A percentile compares a stretch with the other conserved stretches of the same genome.
These are phyloP conservation scores for Inosperma sp. DNA, from an alignment of 768 basidiomycete genomes.

Conservation along the genomic window DNA sequence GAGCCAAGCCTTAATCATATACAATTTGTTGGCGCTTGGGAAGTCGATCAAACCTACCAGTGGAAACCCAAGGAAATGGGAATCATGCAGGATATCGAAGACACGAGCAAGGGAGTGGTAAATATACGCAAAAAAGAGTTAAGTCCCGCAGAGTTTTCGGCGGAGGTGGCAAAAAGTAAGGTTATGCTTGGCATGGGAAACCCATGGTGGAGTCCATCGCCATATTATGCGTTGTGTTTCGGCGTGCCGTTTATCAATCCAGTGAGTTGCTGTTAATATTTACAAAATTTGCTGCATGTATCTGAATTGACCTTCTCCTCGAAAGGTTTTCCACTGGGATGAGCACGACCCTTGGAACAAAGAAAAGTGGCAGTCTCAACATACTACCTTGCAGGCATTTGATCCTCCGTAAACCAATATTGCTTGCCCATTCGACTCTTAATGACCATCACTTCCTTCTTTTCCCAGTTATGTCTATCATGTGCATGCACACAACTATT, in stretches of 20 bases:
- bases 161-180: conserved; percentile 23
- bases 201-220: conserved; percentile 27
- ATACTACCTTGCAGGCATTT: conserved; percentile 23
- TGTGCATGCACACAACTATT: conserved; percentile 25
- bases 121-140: conserved; percentile 16
- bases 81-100: conserved; percentile 21
- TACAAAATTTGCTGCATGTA: not conserved
- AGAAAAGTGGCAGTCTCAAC: conserved; percentile 28
- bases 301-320: not conserved
- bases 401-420: conserved; percentile 26
- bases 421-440: not conserved
- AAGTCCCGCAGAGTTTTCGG: conserved; percentile 15
- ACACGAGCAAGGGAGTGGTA: conserved; percentile 22
- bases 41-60: conserved; percentile 20
- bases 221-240: conserved; percentile 33
- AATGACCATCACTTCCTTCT: not conserved
- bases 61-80: conserved; percentile 22
- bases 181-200: conserved; percentile 29
- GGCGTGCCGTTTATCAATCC: conserved; percentile 39
- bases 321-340: conserved; percentile 25
- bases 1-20: too few species aligned
- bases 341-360: conserved; percentile 23
- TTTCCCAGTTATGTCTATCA: conserved; percentile 29
- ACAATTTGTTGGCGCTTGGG: conserved; percentile 25
- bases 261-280: conserved; percentile 11